Evolutionary conservation across 352 stramenopile species (phyloP).

Genomic region (Phytophthora citrophthora): DNA sequence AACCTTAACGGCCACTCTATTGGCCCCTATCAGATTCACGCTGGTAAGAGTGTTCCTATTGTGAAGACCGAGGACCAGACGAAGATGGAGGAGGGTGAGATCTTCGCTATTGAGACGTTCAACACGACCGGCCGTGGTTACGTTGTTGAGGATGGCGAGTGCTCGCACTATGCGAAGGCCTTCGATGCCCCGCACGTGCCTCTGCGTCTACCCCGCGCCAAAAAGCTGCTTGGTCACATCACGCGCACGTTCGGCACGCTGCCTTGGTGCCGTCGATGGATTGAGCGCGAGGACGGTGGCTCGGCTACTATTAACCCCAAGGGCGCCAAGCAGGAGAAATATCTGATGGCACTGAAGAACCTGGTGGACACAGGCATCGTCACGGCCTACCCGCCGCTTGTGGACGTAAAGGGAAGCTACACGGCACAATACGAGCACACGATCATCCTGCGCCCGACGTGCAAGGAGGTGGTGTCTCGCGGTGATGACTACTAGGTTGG

Average conservation of each 20-base stretch:
- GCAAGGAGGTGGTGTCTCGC: slow-evolving; percentile 97
- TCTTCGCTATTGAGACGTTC: slow-evolving; percentile 98
- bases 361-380: slow-evolving; percentile 98
- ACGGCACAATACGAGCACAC: slow-evolving; percentile 99
- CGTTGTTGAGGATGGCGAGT: slow-evolving; percentile 96
- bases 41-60: slow-evolving; percentile 97
- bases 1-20: slow-evolving; percentile 99
- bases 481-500: slow-evolving; percentile 97
- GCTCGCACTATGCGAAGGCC: slow-evolving; percentile 98
- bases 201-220: slow-evolving; percentile 90
- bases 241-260: slow-evolving; percentile 99
- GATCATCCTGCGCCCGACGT: slow-evolving; percentile 95
- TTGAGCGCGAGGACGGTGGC: slow-evolving; percentile 97
- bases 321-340: slow-evolving; percentile 97
- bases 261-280: slow-evolving; percentile 97
- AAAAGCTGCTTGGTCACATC: slow-evolving; percentile 97
- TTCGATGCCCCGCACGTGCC: slow-evolving; percentile 96
- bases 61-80: slow-evolving; percentile 93
- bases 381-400: slow-evolving; percentile 95
- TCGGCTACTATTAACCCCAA: slow-evolving; percentile 92
- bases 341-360: slow-evolving; percentile 97
- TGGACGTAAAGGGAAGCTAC: slow-evolving; percentile 96
- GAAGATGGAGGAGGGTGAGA: slow-evolving; percentile 98
- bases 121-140: slow-evolving; percentile 88
- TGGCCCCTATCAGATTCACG: slow-evolving; percentile 96